Evolutionary conservation across 371 early-diverging fungal genomes (phyloP).

Genomic region (Haplosporangium sp.): DNA sequence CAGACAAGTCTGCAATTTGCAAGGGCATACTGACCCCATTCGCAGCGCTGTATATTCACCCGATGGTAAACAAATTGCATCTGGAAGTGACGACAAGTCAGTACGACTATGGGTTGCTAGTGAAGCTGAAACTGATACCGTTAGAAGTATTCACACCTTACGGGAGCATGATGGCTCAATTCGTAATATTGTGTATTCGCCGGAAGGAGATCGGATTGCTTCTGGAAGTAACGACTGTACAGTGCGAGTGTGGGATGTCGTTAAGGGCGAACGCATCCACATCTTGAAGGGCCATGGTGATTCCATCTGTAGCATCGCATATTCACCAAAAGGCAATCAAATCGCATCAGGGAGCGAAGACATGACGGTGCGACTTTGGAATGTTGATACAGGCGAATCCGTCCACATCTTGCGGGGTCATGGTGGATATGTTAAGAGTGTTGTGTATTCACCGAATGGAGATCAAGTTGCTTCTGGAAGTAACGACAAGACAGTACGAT

Average conservation of each 20-base stretch:
- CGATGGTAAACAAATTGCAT: not conserved
- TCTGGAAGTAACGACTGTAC: conserved; percentile 1
- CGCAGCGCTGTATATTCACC: not conserved
- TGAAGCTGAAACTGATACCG: no score
- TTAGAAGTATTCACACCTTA: no score
- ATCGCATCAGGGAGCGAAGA: not conserved
- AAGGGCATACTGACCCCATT: not conserved
- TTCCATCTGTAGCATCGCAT: not conserved
- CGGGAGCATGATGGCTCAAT: not conserved
- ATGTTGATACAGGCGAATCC: not conserved
- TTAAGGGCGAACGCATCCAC: not conserved
- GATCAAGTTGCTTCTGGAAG: not conserved
- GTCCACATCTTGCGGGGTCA: no score
- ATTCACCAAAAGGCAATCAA: conserved; percentile 6
- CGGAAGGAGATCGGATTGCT: not conserved
- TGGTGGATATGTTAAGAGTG: not conserved
- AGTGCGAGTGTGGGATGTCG: conserved; percentile 10
- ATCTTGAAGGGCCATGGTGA: not conserved
- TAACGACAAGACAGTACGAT: conserved; percentile 6
- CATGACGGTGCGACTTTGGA: not conserved
- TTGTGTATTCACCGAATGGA: not conserved
- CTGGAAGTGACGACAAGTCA: not conserved
- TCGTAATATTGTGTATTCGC: not conserved
- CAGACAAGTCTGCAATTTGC: not conserved
- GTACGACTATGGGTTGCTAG: not conserved